These are phyloP conservation scores for Colletotrichum eleusines DNA, from an alignment of 2,329 filamentous ascomycete genomes.

Conservation along the genomic window DNA sequence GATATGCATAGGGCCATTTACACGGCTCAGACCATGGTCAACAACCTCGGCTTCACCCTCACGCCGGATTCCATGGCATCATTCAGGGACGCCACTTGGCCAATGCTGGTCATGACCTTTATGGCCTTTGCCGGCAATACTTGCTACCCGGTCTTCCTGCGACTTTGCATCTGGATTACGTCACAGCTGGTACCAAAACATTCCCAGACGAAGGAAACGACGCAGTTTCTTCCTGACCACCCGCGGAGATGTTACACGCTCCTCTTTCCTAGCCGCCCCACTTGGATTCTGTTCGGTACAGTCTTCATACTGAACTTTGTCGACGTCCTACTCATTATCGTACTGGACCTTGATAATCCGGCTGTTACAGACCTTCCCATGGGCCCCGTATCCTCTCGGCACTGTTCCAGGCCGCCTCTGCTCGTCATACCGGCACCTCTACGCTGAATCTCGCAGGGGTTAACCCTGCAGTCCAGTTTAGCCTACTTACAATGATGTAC, in stretches of 20 bases:
- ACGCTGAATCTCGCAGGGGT: constrained; percentile 63
- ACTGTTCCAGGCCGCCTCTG: constrained; percentile 68
- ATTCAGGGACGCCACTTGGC: constrained; percentile 58
- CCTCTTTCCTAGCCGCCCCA: constrained; percentile 70
- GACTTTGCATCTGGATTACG: constrained; percentile 73
- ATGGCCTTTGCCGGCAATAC: constrained; percentile 66
- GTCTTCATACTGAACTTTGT: constrained; percentile 65
- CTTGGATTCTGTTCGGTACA: constrained; percentile 67
- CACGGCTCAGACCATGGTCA: constrained; percentile 63
- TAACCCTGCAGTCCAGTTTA: constrained; percentile 67
- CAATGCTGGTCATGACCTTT: constrained; percentile 61
- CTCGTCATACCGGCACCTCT: constrained; percentile 61
- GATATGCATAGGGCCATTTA: too few species aligned
- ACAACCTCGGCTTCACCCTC: constrained; percentile 67
- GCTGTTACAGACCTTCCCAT: constrained; percentile 59
- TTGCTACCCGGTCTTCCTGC: constrained; percentile 68
- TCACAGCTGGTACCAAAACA: too few species aligned
- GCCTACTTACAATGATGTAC: constrained; percentile 75
- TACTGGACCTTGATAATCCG: constrained; percentile 64
- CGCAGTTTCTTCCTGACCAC: constrained; percentile 71
- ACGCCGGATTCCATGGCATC: constrained; percentile 66
- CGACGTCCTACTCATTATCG: constrained; percentile 67
- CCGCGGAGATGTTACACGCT: constrained; percentile 73
- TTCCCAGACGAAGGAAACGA: too few species aligned
- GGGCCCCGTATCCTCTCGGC: constrained; percentile 64